Evolutionary conservation across 2,329 filamentous ascomycete species (phyloP), one percentile per base, ranked within the genome.

Genomic region (Diaporthe amygdali): DNA sequence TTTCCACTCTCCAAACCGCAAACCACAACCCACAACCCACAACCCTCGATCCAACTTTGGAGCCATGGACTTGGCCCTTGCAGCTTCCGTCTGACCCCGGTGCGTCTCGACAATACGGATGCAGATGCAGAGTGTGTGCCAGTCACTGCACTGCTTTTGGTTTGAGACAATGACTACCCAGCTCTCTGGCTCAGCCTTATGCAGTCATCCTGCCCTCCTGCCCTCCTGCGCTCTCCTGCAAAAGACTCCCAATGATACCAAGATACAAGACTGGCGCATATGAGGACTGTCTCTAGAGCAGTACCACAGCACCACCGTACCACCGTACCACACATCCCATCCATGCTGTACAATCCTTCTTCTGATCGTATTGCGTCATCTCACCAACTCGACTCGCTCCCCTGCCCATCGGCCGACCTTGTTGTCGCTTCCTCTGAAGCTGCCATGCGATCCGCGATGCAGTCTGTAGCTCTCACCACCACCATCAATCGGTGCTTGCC

Each of bases 171-270:
- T 27, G 41, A 41, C 34, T 47, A 64, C 59, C 66, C 41, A 59
- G 52, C 44, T 59, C 39, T 49, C 46, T 68, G 52, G 66, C 66
- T 68, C 66, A 68, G 66, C 66, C 66, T 56, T 68, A 68, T 68
- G 66, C 66, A 68, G 66, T 59, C 66, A 68, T 68, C n/a, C n/a
- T 59, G 27, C 46, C 41, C 52, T 47, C 46, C 51, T 30, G 34
- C 15, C 17, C 25, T 30, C 51, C 47, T n/a, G n/a, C n/a, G n/a
- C n/a, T n/a, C n/a, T n/a, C n/a, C 52, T 47, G 32, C 41, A 25
- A 41, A 17, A 32, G 37, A 54, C 63, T 37, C 49, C 27, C 64
- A 46, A 47, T 39, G 27, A 52, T 30, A 47, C 51, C 27, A 46
- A 32, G 17, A 41, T 22, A 54, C 49, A 56, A 44, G 34, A 44